Conservation (phyloP, 306 rosid genomes). For the Argentina anserina region DNA sequence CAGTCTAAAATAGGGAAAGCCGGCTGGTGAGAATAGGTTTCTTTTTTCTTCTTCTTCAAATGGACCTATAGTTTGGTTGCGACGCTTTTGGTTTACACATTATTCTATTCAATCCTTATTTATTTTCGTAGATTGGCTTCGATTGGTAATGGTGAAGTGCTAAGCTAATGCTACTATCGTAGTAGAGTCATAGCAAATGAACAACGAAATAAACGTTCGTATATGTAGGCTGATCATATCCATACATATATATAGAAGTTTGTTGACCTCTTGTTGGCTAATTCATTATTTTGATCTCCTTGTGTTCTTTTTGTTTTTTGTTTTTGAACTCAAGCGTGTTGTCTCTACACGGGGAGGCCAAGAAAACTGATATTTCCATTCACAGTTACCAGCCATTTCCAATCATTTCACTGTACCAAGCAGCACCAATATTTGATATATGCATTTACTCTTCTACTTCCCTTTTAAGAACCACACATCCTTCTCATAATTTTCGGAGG, state of each 20-base stretch:
- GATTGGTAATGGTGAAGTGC: not conserved
- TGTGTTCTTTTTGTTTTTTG: not conserved
- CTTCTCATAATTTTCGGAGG: not conserved
- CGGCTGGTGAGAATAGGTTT: conserved; percentile 46
- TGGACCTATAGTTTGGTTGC: conserved; percentile 25
- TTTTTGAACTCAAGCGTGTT: not conserved
- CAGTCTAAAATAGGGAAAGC: conserved; percentile 27
- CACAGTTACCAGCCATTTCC: conserved; percentile 12
- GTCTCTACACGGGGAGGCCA: conserved; percentile 8
- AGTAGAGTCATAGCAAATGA: not conserved
- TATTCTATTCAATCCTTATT: conserved; percentile 11
- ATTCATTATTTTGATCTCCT: not conserved
- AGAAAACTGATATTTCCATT: conserved; percentile 7
- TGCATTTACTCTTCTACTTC: conserved; percentile 25
- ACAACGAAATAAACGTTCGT: not conserved
- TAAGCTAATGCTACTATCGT: not conserved
- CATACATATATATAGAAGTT: not conserved
- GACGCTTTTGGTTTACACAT: conserved; percentile 23
- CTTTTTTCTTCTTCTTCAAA: not conserved
- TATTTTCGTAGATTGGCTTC: not conserved
- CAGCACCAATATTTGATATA: conserved; percentile 19
- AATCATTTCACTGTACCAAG: conserved; percentile 25
- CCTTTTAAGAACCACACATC: conserved; percentile 22
- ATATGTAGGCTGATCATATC: not conserved
- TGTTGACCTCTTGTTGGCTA: not conserved